Evolutionary conservation across 176 grass and related monocot genomes (phyloP), one percentile per base, ranked within the genome.

Genomic region (Avena atlantica): DNA sequence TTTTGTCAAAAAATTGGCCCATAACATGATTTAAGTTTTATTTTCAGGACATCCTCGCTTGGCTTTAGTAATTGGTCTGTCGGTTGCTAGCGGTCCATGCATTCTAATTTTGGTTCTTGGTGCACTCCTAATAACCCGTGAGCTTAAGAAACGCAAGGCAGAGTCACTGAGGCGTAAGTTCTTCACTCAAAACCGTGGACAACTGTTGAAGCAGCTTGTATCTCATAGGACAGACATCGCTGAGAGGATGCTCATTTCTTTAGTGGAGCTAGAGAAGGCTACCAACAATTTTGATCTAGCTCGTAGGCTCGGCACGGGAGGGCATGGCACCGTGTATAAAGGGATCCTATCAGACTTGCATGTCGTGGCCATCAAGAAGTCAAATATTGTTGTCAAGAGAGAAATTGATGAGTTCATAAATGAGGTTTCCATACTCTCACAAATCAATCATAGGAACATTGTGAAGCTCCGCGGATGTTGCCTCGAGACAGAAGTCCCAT

Each of bases 361-460:
- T 23, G 86, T 91, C 0, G 91, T 93, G 2, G 82, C 91, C 1
- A 93, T 93, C 0, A 93, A 91, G 57, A 93, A 88, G 31, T 86
- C 91, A 2, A 93, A 93, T 5, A 71, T 57, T 2, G 40, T 29
- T 36, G 27, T 93, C 1, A 85, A 83, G 12, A 88, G 78, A 83
- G 88, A 93, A 48, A 91, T 86, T 0, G 82, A 93, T 0, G 81
- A 93, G 80, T 93, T 93, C 65, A 93, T 93, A 40, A 90, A 93
- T 8, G 88, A 93, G 62, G 79, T 89, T 20, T 62, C 75, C 12
- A 93, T 90, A 45, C 91, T 93, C 10, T 93, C 91, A 0, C 76
- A 90, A 51, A 83, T 90, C 49, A 90, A 90, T 36, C 88, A 90
- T 27, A 52, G 82, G 1, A 93, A 93, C 12, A 70, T 90, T 2